Conservation (phyloP, 2,329 filamentous ascomycete genomes). For the Tricladium varicosporioides region DNA sequence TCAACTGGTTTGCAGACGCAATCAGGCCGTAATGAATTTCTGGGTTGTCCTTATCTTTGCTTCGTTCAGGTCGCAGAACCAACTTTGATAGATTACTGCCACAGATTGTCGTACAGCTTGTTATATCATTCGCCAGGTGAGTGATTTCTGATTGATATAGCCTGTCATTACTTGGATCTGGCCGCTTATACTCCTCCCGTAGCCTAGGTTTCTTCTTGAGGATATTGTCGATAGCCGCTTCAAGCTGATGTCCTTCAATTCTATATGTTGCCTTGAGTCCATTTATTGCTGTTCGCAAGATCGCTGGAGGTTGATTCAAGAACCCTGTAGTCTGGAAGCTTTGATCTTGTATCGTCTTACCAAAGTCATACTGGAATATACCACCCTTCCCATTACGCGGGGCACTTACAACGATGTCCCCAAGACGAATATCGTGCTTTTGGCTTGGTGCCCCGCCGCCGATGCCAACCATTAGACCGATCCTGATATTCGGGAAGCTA, state of each 20-base stretch:
- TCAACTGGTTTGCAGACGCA: conserved; percentile 14
- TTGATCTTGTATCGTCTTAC: conserved; percentile 9
- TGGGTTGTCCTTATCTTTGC: background rate
- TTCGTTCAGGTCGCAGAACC: background rate
- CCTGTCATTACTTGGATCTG: conserved; percentile 24
- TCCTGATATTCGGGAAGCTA: conserved; percentile 35
- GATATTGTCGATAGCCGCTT: background rate
- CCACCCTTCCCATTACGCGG: conserved; percentile 6
- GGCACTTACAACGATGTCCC: conserved; percentile 16
- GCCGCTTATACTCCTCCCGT: conserved; percentile 25
- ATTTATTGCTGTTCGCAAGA: conserved; percentile 11
- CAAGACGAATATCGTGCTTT: conserved; percentile 16
- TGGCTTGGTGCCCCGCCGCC: conserved; percentile 29
- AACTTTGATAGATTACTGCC: background rate
- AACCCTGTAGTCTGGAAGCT: conserved; percentile 7
- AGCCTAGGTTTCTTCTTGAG: conserved; percentile 28
- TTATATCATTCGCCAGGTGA: background rate
- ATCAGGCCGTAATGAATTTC: conserved; percentile 14
- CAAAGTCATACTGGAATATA: conserved; percentile 19
- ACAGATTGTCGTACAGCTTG: conserved; percentile 2
- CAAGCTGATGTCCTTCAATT: background rate
- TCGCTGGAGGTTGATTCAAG: conserved; percentile 10
- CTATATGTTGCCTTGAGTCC: background rate
- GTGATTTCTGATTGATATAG: conserved; percentile 24
- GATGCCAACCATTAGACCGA: conserved; percentile 45